Base-by-base conservation (phyloP, 1,284 basidiomycete species). In the Heterobasidion annosum region DNA sequence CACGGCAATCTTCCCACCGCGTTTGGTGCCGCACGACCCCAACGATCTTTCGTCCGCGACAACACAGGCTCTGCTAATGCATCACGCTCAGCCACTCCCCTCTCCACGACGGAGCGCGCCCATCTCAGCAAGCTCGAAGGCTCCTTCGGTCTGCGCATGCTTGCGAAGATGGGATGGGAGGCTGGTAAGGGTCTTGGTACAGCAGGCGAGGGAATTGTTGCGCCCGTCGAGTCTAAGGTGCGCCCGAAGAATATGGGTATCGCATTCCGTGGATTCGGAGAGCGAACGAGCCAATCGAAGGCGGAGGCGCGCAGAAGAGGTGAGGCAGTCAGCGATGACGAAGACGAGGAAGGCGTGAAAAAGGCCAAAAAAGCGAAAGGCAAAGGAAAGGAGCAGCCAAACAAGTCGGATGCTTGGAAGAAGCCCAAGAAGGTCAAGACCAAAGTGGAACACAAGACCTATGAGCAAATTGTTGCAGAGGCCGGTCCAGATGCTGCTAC, bases 91-190 rank as follows among this genome's bases (percentile, higher is more conserved):
- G 69, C 72, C 1, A 74, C 76, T 2, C 72, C 75, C 2, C 77
- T 97, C 19, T 81, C 79, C 7, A 70, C 79, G 1, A 62, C 75
- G 15, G 94, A 98, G 61, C 74, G 77, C 53, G 73, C 76, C 13
- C 93, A 97, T 63, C 93, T 98, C 67, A 77, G 72, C 61, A 91
- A 88, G 62, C 76, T 97, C 9, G 75, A 81, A 34, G 78, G 82
- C 19, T 77, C 85, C 0, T 87, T 93, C 59, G 95, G 93, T 62
- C 87, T 93, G 9, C 83, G 85, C 54, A 82, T 98, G 79, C 80
- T 98, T n/a, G 80, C 83, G 44, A 96, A 93, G 71, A 93, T 94
- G 85, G 94, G 95, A 12, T 98, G 95, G 94, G 76, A 86, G 64
- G 73, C 85, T 0, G 88, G 95, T 7, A 80, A 81, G 18, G 95